Base-by-base conservation (phyloP, 768 basidiomycete species). In the Tulasnella calospora region DNA sequence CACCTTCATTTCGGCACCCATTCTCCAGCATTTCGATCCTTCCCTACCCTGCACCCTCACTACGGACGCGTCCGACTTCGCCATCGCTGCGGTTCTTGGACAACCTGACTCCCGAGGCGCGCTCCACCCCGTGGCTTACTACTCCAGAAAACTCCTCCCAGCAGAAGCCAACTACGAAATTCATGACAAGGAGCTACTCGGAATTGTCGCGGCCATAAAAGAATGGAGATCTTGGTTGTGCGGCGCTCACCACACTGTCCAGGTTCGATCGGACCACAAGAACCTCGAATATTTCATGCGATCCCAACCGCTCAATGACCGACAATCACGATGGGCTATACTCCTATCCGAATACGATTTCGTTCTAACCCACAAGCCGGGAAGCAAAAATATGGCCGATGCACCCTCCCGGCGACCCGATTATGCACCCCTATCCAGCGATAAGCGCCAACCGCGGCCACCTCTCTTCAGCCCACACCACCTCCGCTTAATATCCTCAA, bases 141-240 rank as follows among this genome's bases (percentile, higher is more conserved):
- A 51, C 73, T 80, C 79, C n/a, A 33, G 57, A 41, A 76, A 44
- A 36, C 46, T 80, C n/a, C 71, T 36, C 27, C 67, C 79, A 35
- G 79, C 79, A 3, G 79, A 80, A 69, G 3, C 21, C 36, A 80
- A 71, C 30, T 80, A 84, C 80, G 77, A 80, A 44, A 81, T 83
- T 23, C 79, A 82, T 74, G 84, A 84, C 71, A 84, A 83, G 77
- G 84, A 84, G 70, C 55, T 84, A 7, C 80, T 83, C 5, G 83
- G 83, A 17, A 82, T 84, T 9, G 57, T 67, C 13, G 46, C 46
- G 4, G 46, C 46, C 12, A 46, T 46, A 12, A 46, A 46, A 17
- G 79, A 75, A 12, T 76, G 30, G 33, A 27, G 74, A 27, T 47
- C 74, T 2, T 76, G 74, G 74, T 27, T 76, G 6, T 30, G 30